phyloP scores from a whole-genome alignment of 768 basidiomycete species.

The Tremella mesenterica region DNA sequence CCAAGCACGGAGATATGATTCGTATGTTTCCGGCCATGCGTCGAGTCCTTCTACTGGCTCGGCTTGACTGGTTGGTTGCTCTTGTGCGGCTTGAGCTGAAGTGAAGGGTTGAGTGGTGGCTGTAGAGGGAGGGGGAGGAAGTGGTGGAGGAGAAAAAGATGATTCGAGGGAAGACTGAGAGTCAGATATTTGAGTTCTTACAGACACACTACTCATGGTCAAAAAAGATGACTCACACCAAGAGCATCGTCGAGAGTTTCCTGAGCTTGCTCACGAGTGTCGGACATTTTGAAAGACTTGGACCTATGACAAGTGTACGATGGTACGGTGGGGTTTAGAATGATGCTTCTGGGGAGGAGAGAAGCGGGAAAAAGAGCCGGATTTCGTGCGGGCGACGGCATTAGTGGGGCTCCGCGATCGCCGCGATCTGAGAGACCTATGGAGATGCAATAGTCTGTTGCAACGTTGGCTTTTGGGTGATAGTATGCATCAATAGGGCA shows the following conservation, averaged over 20 bases:
- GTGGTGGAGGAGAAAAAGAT: slow-evolving; percentile 17
- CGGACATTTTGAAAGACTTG: slow-evolving; percentile 23
- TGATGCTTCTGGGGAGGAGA: no score
- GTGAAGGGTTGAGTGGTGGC: no score
- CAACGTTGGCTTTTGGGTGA: no score
- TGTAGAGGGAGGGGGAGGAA: not conserved
- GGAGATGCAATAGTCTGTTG: no score
- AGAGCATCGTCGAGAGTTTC: slow-evolving; percentile 48
- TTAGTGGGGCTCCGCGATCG: no score
- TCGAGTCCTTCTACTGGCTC: slow-evolving; percentile 27
- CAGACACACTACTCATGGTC: slow-evolving; percentile 44
- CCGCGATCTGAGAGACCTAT: no score
- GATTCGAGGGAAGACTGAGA: slow-evolving; percentile 22
- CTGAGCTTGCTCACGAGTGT: slow-evolving; percentile 28
- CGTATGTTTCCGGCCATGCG: slow-evolving; percentile 31
- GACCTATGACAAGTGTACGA: slow-evolving; percentile 1
- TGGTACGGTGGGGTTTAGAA: not conserved
- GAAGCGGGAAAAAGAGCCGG: no score
- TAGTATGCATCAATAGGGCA: no score
- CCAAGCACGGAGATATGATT: slow-evolving; percentile 23
- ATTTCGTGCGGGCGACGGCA: no score
- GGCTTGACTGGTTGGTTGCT: no score
- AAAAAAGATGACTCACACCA: slow-evolving; percentile 32
- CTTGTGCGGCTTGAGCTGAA: no score
- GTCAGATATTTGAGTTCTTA: slow-evolving; percentile 50